A percentile compares a stretch with the other conserved stretches of the same genome.
These are phyloP conservation scores for Trichophyton equinum DNA, from an alignment of 2,329 filamentous ascomycete genomes.

Conservation along the genomic window DNA sequence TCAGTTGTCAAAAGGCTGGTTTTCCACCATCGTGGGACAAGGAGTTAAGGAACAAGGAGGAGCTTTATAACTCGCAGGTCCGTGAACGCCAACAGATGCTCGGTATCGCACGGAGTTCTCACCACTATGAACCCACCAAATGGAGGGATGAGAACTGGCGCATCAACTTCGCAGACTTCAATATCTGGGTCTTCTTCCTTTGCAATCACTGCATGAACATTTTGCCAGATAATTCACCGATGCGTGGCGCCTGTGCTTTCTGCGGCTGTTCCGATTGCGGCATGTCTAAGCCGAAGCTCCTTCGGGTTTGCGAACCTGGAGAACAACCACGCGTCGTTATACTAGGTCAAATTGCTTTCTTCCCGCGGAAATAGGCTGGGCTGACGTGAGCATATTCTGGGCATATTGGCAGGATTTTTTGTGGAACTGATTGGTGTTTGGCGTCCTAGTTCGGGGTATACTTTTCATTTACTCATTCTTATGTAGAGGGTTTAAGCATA, in stretches of 20 bases:
- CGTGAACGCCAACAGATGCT: no score
- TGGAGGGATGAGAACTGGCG: not conserved
- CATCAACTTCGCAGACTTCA: not conserved
- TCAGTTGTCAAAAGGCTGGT: not conserved
- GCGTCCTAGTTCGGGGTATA: no score
- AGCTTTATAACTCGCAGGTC: not conserved
- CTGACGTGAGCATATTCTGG: no score
- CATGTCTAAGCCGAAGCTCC: not conserved
- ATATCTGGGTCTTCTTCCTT: not conserved
- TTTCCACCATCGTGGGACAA: not conserved
- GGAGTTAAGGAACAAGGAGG: not conserved
- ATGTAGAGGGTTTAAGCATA: no score
- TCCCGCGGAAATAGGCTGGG: not conserved
- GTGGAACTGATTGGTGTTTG: no score
- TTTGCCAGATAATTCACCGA: not conserved
- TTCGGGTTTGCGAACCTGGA: not conserved
- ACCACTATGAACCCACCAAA: not conserved
- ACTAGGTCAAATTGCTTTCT: not conserved
- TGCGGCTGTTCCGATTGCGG: constrained; percentile 4
- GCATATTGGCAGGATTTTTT: no score
- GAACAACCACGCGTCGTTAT: not conserved
- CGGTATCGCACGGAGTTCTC: not conserved
- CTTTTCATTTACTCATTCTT: no score
- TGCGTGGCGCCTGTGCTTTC: not conserved
- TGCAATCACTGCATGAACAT: constrained; percentile 6